Base-by-base conservation (phyloP, 2,329 filamentous ascomycete genomes). In the Scedosporium dehoogii region DNA sequence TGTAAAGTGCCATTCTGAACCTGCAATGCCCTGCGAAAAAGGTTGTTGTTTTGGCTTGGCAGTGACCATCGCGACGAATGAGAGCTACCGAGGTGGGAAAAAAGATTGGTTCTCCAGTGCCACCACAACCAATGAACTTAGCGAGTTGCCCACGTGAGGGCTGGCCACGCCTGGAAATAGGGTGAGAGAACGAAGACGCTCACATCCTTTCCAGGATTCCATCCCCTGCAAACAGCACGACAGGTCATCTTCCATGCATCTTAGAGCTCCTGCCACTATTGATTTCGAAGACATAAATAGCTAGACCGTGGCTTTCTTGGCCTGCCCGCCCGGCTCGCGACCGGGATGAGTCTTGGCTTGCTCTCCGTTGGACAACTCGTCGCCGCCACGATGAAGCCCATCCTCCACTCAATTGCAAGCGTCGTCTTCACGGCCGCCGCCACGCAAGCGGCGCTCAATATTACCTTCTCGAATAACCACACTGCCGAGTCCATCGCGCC, bases 401-500 rank as follows among this genome's bases (percentile, higher is more conserved):
- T 55, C 23, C 23, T 58, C 14, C 27, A 58, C 33, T 44, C 33
- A 29, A 12, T 57, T 33, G 18, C 14, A 7, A 12, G n/a, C 48
- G 23, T 55, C 38, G 46, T 33, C 16, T 25, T 57, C 48, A 12
- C 51, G 10, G 59, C 44, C 6, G 33, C 60, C 4, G 38, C 55
- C 18, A 38, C 60, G 4, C 6, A 18, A 9, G 63, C 63, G 41
- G 66, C 66, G 14, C 65, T 70, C 3, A 77, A 76, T 58, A 72
- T 76, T 10, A 75, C 74, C 3, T 63, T 70, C 18, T 53, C 21
- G 2, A 51, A 60, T 14, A 44, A 51, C n/a, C 67, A 71, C 33
- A 66, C 64, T n/a, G 65, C 70, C 6, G 65, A 67, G 6, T 66
- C 73, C 0, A 64, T 78, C 3, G 71, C 70, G 1, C 72, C 74